These are phyloP conservation scores for Encephalitozoon cuniculi DNA, from an alignment of 371 early-diverging fungal species.

Conservation along the genomic window DNA sequence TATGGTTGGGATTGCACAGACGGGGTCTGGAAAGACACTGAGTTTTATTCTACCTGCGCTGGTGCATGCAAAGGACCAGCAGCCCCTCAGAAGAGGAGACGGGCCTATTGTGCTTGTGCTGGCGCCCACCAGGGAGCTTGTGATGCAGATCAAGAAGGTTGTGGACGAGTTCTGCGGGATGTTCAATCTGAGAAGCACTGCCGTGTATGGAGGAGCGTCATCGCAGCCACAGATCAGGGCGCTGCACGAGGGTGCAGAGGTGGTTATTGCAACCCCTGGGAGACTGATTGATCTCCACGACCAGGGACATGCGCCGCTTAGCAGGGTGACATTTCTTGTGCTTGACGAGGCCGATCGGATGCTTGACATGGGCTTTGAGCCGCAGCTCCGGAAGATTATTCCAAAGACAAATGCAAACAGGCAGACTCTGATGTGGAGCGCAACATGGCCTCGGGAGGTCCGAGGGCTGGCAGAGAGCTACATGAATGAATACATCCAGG, in stretches of 20 bases:
- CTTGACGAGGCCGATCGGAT: slow-evolving; percentile 96
- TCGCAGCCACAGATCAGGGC: slow-evolving; percentile 84
- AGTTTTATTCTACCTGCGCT: slow-evolving; percentile 89
- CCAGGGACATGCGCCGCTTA: slow-evolving; percentile 71
- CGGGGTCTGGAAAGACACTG: slow-evolving; percentile 95
- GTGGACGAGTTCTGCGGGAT: slow-evolving; percentile 51
- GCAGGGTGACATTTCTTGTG: slow-evolving; percentile 88
- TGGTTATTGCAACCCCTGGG: slow-evolving; percentile 97
- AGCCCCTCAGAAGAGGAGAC: slow-evolving; percentile 79
- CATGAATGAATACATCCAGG: slow-evolving; percentile 87
- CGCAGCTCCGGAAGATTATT: slow-evolving; percentile 92
- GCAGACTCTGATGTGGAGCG: slow-evolving; percentile 99
- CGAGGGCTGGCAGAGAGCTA: slow-evolving; percentile 80
- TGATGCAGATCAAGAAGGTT: slow-evolving; percentile 63
- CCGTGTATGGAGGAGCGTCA: slow-evolving; percentile 89
- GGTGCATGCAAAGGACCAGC: slow-evolving; percentile 91
- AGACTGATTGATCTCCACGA: slow-evolving; percentile 83
- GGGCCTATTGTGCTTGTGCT: slow-evolving; percentile 91
- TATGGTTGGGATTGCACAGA: slow-evolving; percentile 93
- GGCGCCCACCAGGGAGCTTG: slow-evolving; percentile 96
- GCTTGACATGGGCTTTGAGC: slow-evolving; percentile 99
- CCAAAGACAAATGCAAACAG: slow-evolving; percentile 90
- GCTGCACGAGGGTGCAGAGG: slow-evolving; percentile 78
- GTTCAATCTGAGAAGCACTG: slow-evolving; percentile 77
- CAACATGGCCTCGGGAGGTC: slow-evolving; percentile 97